Evolutionary conservation across 352 stramenopile species (phyloP), one percentile per base, ranked within the genome.

Genomic region (Aphanomyces invadans): DNA sequence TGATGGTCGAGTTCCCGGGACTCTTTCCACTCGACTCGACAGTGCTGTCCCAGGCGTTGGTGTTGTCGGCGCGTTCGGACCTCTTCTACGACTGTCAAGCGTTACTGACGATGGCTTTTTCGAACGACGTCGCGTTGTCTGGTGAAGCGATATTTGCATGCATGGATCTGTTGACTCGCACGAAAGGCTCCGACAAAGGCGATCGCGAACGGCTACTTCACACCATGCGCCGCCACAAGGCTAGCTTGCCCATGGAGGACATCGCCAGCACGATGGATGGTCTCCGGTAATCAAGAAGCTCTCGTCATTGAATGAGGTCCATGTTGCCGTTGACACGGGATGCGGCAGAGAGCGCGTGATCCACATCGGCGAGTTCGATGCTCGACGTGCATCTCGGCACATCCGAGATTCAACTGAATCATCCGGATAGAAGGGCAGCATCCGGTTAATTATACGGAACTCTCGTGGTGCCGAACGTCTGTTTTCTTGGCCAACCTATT

Each of bases 51-150:
- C 17, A 26, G 1, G 49, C 60, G 32, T 23, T 67, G 4, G 26
- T 57, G 31, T 12, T 51, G 12, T 44, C 60, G 11, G 21, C 48
- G 4, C 11, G 11, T 10, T 31, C 60, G 12, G 4, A 19, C 12
- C 23, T 26, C 29, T 36, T 28, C 45, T 48, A 36, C 7, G 60
- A 67, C 32, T 44, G n/a, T 17, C 31, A 57, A 36, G 60, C 48
- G 23, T 17, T 67, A 11, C 19, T 67, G 3, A 29, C 38, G 3
- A 59, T 59, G 39, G 60, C 60, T 11, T 25, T 45, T 17, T 39
- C 28, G 38, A 59, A 59, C 2, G 23, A 19, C 29, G 31, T 66
- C 11, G 38, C 10, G 11, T 25, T 67, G 38, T 59, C 23, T 17
- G 19, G 23, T 26, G 60, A 55, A 5, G 45, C 60, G 32, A 29